These are phyloP conservation scores for Musa balbisiana DNA, from an alignment of 202 grass and related monocot genomes.

Conservation along the genomic window DNA sequence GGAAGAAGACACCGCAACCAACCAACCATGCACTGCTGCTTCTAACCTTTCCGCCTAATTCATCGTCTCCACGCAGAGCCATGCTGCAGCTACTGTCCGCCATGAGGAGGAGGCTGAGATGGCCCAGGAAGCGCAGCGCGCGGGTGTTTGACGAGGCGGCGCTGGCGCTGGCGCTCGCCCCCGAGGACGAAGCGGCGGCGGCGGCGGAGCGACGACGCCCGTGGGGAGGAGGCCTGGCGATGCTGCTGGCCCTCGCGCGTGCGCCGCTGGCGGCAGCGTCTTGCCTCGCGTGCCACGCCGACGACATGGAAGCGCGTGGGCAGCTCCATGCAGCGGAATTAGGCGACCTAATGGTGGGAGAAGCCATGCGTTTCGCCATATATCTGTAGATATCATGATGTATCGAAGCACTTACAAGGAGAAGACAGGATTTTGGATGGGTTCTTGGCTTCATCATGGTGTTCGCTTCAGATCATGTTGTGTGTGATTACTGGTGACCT, in stretches of 20 bases:
- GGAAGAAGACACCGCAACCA: no score
- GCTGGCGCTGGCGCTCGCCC: neutral
- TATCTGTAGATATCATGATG: constrained; percentile 10
- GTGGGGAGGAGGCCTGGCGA: neutral
- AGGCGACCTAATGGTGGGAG: constrained; percentile 20
- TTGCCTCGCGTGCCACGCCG: constrained; percentile 16
- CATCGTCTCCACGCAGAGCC: neutral
- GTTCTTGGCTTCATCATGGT: neutral
- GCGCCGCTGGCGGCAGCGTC: constrained; percentile 17
- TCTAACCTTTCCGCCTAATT: no score
- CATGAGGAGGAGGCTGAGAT: neutral
- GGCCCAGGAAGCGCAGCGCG: constrained; percentile 21
- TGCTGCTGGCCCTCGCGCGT: constrained; percentile 20
- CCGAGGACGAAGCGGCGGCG: neutral
- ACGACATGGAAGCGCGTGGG: constrained; percentile 11
- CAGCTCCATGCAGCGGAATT: constrained; percentile 23
- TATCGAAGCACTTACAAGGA: neutral
- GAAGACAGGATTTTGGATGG: neutral
- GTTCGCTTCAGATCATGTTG: constrained; percentile 1
- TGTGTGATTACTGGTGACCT: no score
- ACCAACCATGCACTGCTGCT: no score
- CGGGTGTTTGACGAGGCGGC: constrained; percentile 42
- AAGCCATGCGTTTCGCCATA: constrained; percentile 29
- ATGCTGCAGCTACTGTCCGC: neutral
- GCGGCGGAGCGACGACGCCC: neutral